Evolutionary conservation across 768 basidiomycete species (phyloP), one percentile per base, ranked within the genome.

Genomic region (Russula foetens): DNA sequence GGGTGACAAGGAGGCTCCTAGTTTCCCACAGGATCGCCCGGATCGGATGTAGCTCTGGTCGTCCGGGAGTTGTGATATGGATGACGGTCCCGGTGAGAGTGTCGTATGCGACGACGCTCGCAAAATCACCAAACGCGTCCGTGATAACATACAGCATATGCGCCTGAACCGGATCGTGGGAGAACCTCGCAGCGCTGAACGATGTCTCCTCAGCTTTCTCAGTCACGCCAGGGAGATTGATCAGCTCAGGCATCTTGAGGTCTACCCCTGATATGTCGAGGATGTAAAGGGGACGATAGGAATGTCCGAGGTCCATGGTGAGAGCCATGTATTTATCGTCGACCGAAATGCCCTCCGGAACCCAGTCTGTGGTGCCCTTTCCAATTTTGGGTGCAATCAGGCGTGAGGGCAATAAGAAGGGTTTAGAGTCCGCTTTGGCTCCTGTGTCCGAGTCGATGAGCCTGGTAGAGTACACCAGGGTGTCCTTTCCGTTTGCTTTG

Each of bases 401-500:
- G 59, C 62, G 66, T 11, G 75, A 70, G 26, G 73, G 68, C 48
- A 76, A 69, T 14, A 55, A 63, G 56, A 76, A 74, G 3, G 71
- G 66, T 15, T 63, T 60, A 1, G 71, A 67, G 41, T 75, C 60
- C 7, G 55, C 31, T 39, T 60, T 64, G 26, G 74, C 71, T 28
- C 70, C 71, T 0, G 73, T 72, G 23, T 71, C 60, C 4, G 76
- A 76, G 53, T 64, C 66, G 29, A 59, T 52, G 52, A 76, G 67
- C 43, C 59, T 65, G 26, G 75, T 67, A 56, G 72, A 47, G 64
- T 77, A 77, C 23, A 71, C 70, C 12, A 77, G 67, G 39, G 74
- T 73, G 61, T 77, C 76, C 1, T 65, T 70, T 38, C 69, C 66
- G 39, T 76, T 76, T 53, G 74, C 76, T 63, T 76, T 77, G 67